Evolutionary conservation across 2,329 filamentous ascomycete genomes (phyloP), one percentile per base, ranked within the genome.

Genomic region (Pseudogymnoascus sp.): DNA sequence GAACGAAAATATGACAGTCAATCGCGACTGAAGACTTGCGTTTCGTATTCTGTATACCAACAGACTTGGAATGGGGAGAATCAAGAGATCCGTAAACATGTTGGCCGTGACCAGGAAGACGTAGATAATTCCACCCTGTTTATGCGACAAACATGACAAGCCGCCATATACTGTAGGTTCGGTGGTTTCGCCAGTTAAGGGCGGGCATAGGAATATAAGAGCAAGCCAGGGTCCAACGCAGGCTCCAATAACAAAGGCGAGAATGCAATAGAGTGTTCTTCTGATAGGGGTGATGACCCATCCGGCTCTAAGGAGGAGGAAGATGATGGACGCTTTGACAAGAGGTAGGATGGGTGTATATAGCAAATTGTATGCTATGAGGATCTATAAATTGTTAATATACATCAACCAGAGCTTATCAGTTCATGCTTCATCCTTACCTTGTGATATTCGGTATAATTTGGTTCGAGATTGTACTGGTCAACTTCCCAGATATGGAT

Each of bases 81-180:
- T 54, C 47, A 54, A 54, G 47, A 54, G 47, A 10, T 54, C 47
- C 47, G 47, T 54, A 54, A 54, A 54, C 47, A 54, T 54, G 29
- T 54, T 54, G 47, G 47, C 47, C n/a, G 47, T 54, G 26, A 54
- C 47, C 29, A 54, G 47, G 47, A 54, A 54, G 26, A 54, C 47
- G n/a, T 54, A 54, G 5, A 54, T 54, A 33, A 54, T 54, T 4
- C 47, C 47, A 9, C 47, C 47, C n/a, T 54, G 47, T 15, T 33
- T 54, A 7, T 26, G 47, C 2, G 47, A 33, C 47, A 54, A 17
- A 33, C 47, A 54, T n/a, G 47, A 54, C 17, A 54, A 33, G 11
- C 47, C 47, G 9, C 47, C 47, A 5, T 33, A 54, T 17, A 54
- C 47, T 6, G 47, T 54, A 17, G 47, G 47, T 1, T 33, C n/a